Conservation (phyloP, 768 basidiomycete genomes). For the Mrakia blollopis region DNA sequence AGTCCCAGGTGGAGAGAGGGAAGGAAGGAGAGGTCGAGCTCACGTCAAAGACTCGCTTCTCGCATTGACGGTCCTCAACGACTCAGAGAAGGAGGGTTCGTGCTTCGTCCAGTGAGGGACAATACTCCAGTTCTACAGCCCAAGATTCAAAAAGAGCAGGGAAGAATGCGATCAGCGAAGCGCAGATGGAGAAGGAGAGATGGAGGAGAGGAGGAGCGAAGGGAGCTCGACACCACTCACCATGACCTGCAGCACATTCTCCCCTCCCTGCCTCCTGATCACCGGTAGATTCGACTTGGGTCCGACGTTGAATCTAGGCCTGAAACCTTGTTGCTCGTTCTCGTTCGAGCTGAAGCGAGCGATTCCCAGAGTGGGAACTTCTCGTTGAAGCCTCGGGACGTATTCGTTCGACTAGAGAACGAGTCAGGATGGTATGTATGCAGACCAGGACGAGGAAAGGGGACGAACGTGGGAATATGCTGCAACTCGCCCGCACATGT, state of each 20-base stretch:
- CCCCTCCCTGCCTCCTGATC: constrained; percentile 51
- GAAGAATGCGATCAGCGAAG: not conserved
- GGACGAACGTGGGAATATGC: too few relatives aligned
- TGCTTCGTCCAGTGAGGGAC: constrained; percentile 77
- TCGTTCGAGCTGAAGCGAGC: not conserved
- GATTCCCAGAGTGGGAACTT: not conserved
- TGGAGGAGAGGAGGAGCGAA: constrained; percentile 51
- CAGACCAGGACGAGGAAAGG: too few relatives aligned
- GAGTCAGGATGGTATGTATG: too few relatives aligned
- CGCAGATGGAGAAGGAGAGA: not conserved
- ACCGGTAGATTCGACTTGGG: constrained; percentile 75
- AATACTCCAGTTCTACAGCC: constrained; percentile 66
- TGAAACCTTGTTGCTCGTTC: not conserved
- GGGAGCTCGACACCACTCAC: constrained; percentile 62
- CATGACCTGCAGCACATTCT: constrained; percentile 37
- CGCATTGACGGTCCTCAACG: constrained; percentile 81
- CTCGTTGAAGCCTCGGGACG: not conserved
- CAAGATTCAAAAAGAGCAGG: constrained; percentile 3
- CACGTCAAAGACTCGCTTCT: constrained; percentile 67
- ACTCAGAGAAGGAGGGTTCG: constrained; percentile 55
- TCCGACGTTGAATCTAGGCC: constrained; percentile 58
- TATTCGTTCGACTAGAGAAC: not conserved
- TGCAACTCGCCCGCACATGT: too few relatives aligned
- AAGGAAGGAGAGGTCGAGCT: constrained; percentile 16
- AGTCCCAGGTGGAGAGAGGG: not conserved